Evolutionary conservation across 192 early-diverging fungal genomes (phyloP).

Genomic region (Backusella parvicylindrica): DNA sequence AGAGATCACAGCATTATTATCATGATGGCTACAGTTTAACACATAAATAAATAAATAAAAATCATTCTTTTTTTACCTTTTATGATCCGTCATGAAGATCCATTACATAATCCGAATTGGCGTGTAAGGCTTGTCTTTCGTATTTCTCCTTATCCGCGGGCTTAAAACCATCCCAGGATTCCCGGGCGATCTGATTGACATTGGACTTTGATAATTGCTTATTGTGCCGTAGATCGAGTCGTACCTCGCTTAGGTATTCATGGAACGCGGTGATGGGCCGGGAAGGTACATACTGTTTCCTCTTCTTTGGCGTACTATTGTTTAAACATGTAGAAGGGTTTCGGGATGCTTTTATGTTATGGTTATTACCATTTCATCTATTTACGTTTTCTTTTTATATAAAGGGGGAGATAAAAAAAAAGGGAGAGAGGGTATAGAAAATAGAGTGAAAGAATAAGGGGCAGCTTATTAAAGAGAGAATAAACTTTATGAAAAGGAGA

Average conservation of each 20-base stretch:
- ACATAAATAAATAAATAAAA: not conserved
- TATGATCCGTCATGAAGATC: not conserved
- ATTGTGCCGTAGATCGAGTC: not conserved
- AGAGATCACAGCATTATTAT: not conserved
- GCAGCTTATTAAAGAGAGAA: not conserved
- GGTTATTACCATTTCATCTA: not conserved
- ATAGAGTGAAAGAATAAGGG: not conserved
- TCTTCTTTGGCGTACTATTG: not conserved
- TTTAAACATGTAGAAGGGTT: not conserved
- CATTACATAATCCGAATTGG: conserved; percentile 13
- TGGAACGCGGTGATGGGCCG: not conserved
- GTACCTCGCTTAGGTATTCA: not conserved
- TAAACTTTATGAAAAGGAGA: not conserved
- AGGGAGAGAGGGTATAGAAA: not conserved
- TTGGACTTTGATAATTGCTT: not conserved
- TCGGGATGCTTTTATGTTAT: not conserved
- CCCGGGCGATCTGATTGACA: not conserved
- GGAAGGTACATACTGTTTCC: not conserved
- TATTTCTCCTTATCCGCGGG: not conserved
- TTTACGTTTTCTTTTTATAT: not conserved
- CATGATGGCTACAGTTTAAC: not conserved
- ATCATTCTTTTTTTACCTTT: not conserved
- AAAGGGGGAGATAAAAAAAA: not conserved
- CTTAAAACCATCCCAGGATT: not conserved
- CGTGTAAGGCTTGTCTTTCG: conserved; percentile 3